Conservation (phyloP, 2,329 filamentous ascomycete genomes). For the Tothia fuscella region DNA sequence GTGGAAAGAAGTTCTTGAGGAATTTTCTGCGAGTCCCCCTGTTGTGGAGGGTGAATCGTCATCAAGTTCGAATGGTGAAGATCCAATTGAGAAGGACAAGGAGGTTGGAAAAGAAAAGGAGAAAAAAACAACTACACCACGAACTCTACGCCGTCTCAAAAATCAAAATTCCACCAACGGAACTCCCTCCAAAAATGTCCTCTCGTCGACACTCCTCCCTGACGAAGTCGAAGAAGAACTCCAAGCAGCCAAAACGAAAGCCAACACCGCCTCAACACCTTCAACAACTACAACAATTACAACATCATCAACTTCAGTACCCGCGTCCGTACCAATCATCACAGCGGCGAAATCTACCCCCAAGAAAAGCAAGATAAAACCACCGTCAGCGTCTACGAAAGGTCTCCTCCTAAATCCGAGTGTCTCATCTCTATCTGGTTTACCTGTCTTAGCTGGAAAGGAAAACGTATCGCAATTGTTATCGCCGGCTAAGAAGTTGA, state of each 20-base stretch:
- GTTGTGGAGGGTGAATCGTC: background rate
- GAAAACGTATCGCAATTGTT: slow-evolving; percentile 7
- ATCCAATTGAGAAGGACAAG: background rate
- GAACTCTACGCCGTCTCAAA: slow-evolving; percentile 19
- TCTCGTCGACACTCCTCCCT: slow-evolving; percentile 12
- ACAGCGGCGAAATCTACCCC: background rate
- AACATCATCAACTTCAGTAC: background rate
- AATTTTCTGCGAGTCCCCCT: slow-evolving; percentile 2
- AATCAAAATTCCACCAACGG: slow-evolving; percentile 26
- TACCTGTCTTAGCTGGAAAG: slow-evolving; percentile 7
- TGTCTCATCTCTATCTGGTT: slow-evolving; percentile 6
- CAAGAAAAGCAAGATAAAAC: slow-evolving; percentile 9
- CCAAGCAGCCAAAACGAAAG: slow-evolving; percentile 5
- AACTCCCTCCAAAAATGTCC: slow-evolving; percentile 25
- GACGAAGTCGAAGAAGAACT: slow-evolving; percentile 10
- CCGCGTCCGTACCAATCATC: background rate
- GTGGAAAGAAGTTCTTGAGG: slow-evolving; percentile 34
- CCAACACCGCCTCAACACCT: background rate
- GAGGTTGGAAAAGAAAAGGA: slow-evolving; percentile 3
- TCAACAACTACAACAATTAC: background rate
- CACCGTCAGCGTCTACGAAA: too few species aligned
- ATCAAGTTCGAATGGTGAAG: too few species aligned
- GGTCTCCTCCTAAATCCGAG: slow-evolving; percentile 12
- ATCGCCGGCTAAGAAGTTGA: slow-evolving; percentile 6
- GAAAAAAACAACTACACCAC: slow-evolving; percentile 18